Evolutionary conservation across 2,329 filamentous ascomycete species (phyloP).

Genomic region (Fusarium annulatum): DNA sequence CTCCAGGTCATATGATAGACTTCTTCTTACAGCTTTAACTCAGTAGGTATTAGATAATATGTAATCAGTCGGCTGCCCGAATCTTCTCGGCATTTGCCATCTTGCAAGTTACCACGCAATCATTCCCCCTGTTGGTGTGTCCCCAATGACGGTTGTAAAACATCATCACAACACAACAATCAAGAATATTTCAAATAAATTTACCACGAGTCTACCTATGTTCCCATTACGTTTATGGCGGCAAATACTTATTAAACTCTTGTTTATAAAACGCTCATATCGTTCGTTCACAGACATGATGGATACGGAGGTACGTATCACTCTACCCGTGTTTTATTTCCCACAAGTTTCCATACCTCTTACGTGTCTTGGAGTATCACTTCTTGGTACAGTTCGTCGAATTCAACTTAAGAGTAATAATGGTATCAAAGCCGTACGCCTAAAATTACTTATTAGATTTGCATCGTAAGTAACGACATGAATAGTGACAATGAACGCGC

Average conservation of each 20-base stretch:
- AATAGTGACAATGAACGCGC: neutral
- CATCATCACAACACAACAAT: slow-evolving; percentile 30
- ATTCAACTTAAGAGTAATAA: neutral
- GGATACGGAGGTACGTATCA: neutral
- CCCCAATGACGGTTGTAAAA: slow-evolving; percentile 23
- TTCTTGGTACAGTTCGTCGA: neutral
- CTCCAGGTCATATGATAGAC: neutral
- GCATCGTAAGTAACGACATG: neutral
- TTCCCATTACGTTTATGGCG: neutral
- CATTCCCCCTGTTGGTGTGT: slow-evolving; percentile 1
- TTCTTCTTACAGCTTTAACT: neutral
- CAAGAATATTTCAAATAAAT: slow-evolving; percentile 5
- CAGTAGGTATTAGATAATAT: neutral
- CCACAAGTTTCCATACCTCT: neutral
- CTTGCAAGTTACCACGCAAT: neutral
- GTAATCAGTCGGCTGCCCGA: neutral
- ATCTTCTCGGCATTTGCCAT: slow-evolving; percentile 1
- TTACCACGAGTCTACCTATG: too few species aligned
- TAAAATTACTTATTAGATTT: neutral
- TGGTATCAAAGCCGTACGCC: neutral
- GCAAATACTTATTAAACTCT: neutral
- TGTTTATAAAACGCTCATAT: neutral
- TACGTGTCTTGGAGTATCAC: neutral
- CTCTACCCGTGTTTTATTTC: neutral
- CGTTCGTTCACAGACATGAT: neutral